A percentile compares a stretch with the other conserved stretches of the same genome.
These are phyloP conservation scores for Martiniozyma abietophila DNA, from an alignment of 805 yeast genomes.

Conservation along the genomic window DNA sequence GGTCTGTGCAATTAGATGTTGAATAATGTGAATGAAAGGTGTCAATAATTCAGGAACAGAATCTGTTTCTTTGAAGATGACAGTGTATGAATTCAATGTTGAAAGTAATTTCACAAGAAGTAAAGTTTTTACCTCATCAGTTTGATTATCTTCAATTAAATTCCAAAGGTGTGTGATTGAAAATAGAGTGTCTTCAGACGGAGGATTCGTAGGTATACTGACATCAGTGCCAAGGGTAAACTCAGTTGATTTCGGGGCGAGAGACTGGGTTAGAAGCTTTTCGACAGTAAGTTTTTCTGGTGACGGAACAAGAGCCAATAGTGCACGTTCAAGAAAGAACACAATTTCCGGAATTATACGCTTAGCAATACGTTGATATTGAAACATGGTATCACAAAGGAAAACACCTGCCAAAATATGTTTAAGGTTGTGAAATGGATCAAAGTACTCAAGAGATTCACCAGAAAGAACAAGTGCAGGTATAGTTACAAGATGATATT, in stretches of 20 bases:
- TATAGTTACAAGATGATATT: slow-evolving; percentile 84
- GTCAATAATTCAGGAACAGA: slow-evolving; percentile 51
- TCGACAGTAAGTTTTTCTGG: slow-evolving; percentile 18
- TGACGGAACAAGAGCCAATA: slow-evolving; percentile 35
- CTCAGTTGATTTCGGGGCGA: slow-evolving; percentile 11
- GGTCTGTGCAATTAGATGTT: slow-evolving; percentile 29
- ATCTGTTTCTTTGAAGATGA: slow-evolving; percentile 53
- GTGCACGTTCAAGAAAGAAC: slow-evolving; percentile 45
- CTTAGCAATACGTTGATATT: slow-evolving; percentile 73
- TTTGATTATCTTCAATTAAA: slow-evolving; percentile 5
- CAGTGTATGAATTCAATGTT: slow-evolving; percentile 26
- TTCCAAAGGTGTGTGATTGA: slow-evolving; percentile 7
- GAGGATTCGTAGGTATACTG: slow-evolving; percentile 9
- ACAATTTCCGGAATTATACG: slow-evolving; percentile 75
- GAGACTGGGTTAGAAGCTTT: slow-evolving; percentile 16
- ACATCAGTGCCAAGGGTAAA: slow-evolving; percentile 15
- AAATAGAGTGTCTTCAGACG: slow-evolving; percentile 1
- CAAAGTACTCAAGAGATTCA: slow-evolving; percentile 51
- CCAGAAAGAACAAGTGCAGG: slow-evolving; percentile 70
- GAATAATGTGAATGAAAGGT: slow-evolving; percentile 38
- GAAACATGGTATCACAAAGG: slow-evolving; percentile 52
- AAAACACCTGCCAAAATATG: slow-evolving; percentile 50
- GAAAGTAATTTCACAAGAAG: slow-evolving; percentile 28
- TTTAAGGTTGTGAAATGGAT: slow-evolving; percentile 18
- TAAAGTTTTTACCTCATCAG: slow-evolving; percentile 11